phyloP scores from a whole-genome alignment of 176 grass and related monocot species.

The Ampelocalamus luodianensis region DNA sequence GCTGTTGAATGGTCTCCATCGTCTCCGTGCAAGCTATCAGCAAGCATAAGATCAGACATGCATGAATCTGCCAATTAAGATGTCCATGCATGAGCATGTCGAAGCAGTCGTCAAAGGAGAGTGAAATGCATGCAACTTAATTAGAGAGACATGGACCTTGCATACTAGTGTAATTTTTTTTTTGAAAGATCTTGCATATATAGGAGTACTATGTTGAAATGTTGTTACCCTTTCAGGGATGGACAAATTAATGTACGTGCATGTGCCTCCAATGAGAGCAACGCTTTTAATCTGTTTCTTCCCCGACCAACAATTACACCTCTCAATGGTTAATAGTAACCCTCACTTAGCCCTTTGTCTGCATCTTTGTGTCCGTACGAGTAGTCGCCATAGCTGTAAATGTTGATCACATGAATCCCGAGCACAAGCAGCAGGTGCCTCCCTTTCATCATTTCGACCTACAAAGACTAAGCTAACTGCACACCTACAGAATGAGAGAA shows the following conservation, averaged over 20 bases:
- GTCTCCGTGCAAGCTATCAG: too few relatives aligned
- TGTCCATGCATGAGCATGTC: background rate
- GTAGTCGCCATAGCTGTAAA: slow-evolving; percentile 11
- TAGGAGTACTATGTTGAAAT: too few relatives aligned
- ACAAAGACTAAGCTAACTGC: background rate
- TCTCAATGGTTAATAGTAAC: background rate
- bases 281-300: background rate
- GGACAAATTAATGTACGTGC: background rate
- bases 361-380: background rate
- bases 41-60: too few relatives aligned
- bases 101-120: background rate
- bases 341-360: background rate
- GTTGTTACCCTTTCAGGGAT: too few relatives aligned
- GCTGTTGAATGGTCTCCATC: too few relatives aligned
- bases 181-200: too few relatives aligned
- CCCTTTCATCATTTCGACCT: slow-evolving; percentile 16
- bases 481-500: slow-evolving; percentile 12
- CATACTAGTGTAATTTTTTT: too few relatives aligned
- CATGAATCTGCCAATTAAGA: too few relatives aligned
- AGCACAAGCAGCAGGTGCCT: background rate
- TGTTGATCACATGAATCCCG: slow-evolving; percentile 45
- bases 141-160: background rate
- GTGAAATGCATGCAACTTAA: background rate
- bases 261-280: background rate
- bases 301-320: background rate